Conservation (phyloP, 495 filamentous ascomycete species). For the Aspergillus baeticus region DNA sequence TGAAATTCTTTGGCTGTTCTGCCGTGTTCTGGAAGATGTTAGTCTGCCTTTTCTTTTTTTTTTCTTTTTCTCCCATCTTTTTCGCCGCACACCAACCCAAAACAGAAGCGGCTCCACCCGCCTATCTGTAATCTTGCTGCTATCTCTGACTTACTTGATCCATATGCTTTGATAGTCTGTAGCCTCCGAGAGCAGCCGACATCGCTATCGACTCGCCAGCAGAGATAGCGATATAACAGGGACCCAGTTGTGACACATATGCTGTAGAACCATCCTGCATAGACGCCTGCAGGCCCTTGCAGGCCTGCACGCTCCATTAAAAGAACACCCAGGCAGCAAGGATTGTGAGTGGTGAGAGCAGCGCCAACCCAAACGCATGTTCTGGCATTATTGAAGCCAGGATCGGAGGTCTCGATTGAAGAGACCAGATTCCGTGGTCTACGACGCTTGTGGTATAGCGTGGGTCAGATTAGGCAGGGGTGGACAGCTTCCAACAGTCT, state of each 20-base stretch:
- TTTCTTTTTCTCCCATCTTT: background rate
- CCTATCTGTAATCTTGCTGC: background rate
- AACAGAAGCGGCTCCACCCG: background rate
- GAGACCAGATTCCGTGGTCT: background rate
- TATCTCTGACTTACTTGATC: background rate
- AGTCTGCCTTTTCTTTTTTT: background rate
- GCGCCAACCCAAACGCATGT: constrained; percentile 3
- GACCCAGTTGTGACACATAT: constrained; percentile 15
- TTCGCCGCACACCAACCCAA: constrained; percentile 6
- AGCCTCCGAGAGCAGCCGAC: no score
- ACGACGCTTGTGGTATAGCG: constrained; percentile 6
- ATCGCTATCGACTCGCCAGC: background rate
- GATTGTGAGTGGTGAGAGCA: constrained; percentile 7
- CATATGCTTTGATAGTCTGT: background rate
- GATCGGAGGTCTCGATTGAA: constrained; percentile 1
- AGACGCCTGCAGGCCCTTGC: constrained; percentile 15
- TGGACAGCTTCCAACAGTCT: no score
- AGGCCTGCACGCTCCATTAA: background rate
- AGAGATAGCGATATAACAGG: background rate
- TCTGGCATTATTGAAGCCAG: background rate
- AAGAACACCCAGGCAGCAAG: constrained; percentile 10
- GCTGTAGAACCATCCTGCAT: constrained; percentile 13
- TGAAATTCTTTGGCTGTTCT: constrained; percentile 22
- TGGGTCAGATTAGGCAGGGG: constrained; percentile 9
- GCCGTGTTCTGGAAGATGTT: constrained; percentile 19